Percentiles rank a stretch among this genome's conserved stretches.
phyloP scores from a whole-genome alignment of 306 rosid genomes.

The Alnus glutinosa region DNA sequence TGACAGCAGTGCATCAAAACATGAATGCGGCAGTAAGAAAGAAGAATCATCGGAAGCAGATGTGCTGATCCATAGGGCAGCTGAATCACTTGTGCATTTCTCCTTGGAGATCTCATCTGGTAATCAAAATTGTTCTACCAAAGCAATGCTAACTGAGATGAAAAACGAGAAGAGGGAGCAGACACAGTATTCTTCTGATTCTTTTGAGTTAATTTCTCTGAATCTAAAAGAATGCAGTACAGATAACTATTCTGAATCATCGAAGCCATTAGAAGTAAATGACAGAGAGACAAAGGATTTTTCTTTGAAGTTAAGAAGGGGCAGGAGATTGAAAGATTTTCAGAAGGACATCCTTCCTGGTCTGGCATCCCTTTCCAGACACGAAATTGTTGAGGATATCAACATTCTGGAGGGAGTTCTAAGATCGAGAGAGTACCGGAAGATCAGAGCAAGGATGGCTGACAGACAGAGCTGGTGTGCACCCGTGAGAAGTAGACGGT shows the following conservation, averaged over 20 bases:
- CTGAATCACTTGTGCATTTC: constrained; percentile 40
- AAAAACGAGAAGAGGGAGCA: constrained; percentile 30
- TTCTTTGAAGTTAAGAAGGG: constrained; percentile 46
- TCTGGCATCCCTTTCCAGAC: constrained; percentile 56
- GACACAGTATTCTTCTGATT: constrained; percentile 42
- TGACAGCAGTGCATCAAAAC: constrained; percentile 26
- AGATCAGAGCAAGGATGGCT: constrained; percentile 33
- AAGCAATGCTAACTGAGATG: constrained; percentile 18
- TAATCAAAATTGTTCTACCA: constrained; percentile 21
- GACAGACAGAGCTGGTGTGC: constrained; percentile 44
- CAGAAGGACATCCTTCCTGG: constrained; percentile 67
- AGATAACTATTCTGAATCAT: constrained; percentile 42
- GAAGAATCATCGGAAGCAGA: constrained; percentile 38
- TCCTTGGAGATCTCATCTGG: constrained; percentile 37
- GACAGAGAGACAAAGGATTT: constrained; percentile 30
- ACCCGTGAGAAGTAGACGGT: constrained; percentile 48
- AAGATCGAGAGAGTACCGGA: constrained; percentile 61
- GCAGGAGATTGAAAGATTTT: constrained; percentile 64
- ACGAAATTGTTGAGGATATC: constrained; percentile 57
- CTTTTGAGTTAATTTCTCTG: constrained; percentile 48
- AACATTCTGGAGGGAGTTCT: constrained; percentile 57
- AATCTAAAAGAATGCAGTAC: constrained; percentile 36
- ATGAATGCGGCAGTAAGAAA: constrained; percentile 17
- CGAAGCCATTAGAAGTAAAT: constrained; percentile 32
- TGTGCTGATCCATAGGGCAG: constrained; percentile 41